phyloP scores from a whole-genome alignment of 192 early-diverging fungal genomes.

The Entomortierella chlamydospora region DNA sequence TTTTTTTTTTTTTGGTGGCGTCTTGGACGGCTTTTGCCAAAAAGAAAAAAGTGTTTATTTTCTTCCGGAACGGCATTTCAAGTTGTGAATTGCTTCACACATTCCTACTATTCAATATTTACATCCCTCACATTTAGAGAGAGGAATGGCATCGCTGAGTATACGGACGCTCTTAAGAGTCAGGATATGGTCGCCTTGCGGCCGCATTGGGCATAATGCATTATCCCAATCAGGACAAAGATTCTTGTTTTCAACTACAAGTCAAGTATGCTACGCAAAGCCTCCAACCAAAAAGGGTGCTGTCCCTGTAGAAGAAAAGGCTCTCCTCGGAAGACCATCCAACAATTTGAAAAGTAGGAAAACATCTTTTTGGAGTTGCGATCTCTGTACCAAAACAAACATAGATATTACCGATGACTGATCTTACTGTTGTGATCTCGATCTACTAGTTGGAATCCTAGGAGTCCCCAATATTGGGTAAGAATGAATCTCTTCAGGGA shows the following conservation, averaged over 20 bases:
- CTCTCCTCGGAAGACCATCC: constrained; percentile 77
- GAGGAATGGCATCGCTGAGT: constrained; percentile 5
- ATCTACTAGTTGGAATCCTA: constrained; percentile 69
- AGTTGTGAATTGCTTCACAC: too few relatives aligned
- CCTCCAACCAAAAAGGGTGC: constrained; percentile 29
- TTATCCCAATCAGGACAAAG: constrained; percentile 14
- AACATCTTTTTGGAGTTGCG: neutral
- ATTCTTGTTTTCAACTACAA: constrained; percentile 30
- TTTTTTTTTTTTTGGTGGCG: constrained; percentile 9
- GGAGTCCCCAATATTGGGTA: constrained; percentile 90
- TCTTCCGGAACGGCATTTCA: too few relatives aligned
- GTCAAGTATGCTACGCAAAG: constrained; percentile 24
- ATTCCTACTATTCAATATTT: too few relatives aligned
- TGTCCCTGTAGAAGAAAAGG: constrained; percentile 64
- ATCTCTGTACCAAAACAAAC: too few relatives aligned
- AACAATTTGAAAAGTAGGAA: constrained; percentile 76
- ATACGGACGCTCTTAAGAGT: constrained; percentile 11
- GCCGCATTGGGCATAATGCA: neutral
- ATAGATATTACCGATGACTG: too few relatives aligned
- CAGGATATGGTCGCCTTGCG: constrained; percentile 12
- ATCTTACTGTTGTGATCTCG: too few relatives aligned
- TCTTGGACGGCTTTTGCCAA: constrained; percentile 4
- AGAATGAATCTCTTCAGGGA: neutral
- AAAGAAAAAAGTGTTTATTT: too few relatives aligned
- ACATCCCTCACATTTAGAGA: neutral